Base-by-base conservation (phyloP, 2,329 filamentous ascomycete genomes). In the Colletotrichum tanaceti region DNA sequence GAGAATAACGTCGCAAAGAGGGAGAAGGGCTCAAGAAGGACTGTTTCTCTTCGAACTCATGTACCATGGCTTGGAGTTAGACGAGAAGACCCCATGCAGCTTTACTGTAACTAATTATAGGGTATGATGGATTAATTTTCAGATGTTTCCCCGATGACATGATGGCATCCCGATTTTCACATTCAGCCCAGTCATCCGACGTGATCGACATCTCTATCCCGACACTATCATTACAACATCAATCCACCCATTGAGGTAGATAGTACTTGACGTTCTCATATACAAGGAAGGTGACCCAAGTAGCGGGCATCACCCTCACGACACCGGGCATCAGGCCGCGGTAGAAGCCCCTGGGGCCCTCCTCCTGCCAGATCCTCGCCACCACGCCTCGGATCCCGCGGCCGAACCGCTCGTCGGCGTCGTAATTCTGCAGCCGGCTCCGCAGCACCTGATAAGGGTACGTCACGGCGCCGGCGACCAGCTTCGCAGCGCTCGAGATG, bases 371-470 rank as follows among this genome's bases (percentile, higher is more conserved):
- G 38, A 97, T 89, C 80, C 91, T 89, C 67, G 77, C 78, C 63
- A 91, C 84, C 13, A 95, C 93, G 73, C 94, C 94, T 58, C 82
- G 75, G 50, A 90, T 83, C 6, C 93, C 90, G 52, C 89, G 88
- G 1, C 88, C 90, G 77, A 97, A 98, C 53, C 86, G 84, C 72
- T 87, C 84, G 53, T 92, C 90, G 3, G 93, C 92, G 77, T 96
- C 87, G 79, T 97, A 97, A 65, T 93, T 94, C 82, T 99, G 96
- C 78, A 99, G 82, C 52, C 96, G 86, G 72, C 93, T 93, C 70
- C 96, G 86, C 58, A 99, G 87, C 35, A 98, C 94, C 81, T 98
- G 96, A 77, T 98, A 97, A 1, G 96, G 96, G 77, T 98, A 99
- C 9, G 95, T 98, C 61, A 90, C 89, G 32, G 90, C 91, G n/a